phyloP scores from a whole-genome alignment of 768 basidiomycete genomes.

The Bullera alba region DNA sequence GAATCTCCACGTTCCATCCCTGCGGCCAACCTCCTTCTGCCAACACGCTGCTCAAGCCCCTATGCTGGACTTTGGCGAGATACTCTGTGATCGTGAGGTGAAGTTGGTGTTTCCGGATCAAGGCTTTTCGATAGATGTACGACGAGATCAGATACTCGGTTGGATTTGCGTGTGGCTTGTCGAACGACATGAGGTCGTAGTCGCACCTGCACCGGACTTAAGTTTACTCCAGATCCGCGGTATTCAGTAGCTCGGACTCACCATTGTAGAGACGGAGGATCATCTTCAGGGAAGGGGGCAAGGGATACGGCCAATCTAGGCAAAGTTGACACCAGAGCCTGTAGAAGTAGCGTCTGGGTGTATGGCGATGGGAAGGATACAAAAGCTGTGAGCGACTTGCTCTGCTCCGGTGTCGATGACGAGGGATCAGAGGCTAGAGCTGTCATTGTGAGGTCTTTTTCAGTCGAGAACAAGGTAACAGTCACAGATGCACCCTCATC shows the following conservation, averaged over 20 bases:
- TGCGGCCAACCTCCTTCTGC: constrained; percentile 53
- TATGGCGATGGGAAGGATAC: constrained; percentile 59
- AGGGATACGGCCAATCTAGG: constrained; percentile 39
- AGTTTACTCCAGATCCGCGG: background rate
- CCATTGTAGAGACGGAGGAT: constrained; percentile 36
- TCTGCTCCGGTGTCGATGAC: too few species aligned
- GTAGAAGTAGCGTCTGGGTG: constrained; percentile 52
- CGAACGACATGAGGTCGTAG: constrained; percentile 79
- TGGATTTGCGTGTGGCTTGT: constrained; percentile 56
- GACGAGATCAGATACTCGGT: constrained; percentile 60
- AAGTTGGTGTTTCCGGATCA: constrained; percentile 91
- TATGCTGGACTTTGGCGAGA: constrained; percentile 54
- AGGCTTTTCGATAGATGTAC: constrained; percentile 81
- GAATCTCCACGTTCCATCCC: constrained; percentile 78
- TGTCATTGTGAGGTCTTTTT: too few species aligned
- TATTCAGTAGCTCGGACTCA: constrained; percentile 2
- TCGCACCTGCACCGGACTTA: constrained; percentile 56
- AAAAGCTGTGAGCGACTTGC: constrained; percentile 47
- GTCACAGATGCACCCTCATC: too few species aligned
- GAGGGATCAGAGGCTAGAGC: too few species aligned
- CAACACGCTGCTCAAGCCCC: constrained; percentile 54
- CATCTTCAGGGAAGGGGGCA: constrained; percentile 30
- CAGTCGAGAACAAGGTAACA: too few species aligned
- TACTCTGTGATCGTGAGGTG: constrained; percentile 67
- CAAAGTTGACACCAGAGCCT: constrained; percentile 47